Conservation (phyloP, 495 filamentous ascomycete genomes). For the Achaetomiella virescens region DNA sequence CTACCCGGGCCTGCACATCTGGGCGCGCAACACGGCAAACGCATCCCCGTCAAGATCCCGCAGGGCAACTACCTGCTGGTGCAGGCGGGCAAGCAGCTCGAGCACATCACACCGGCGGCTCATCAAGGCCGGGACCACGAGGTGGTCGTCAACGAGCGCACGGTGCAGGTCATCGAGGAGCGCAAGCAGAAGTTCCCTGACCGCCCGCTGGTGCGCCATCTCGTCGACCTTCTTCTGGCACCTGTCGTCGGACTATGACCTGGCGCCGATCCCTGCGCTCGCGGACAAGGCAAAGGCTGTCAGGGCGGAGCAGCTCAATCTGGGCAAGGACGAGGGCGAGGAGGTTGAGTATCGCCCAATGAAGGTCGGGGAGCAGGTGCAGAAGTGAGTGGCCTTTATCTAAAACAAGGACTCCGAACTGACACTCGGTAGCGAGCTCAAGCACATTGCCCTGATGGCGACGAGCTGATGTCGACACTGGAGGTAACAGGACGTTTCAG, state of each 20-base stretch:
- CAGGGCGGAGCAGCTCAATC: conserved; percentile 34
- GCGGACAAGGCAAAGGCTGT: conserved; percentile 32
- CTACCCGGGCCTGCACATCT: conserved; percentile 48
- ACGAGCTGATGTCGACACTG: conserved; percentile 15
- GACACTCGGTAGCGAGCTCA: conserved; percentile 27
- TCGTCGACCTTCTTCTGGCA: conserved; percentile 49
- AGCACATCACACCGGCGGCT: conserved; percentile 49
- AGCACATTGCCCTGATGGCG: conserved; percentile 40
- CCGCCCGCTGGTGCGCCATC: conserved; percentile 41
- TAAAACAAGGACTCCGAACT: background rate
- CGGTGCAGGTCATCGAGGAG: conserved; percentile 31
- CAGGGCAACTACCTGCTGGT: conserved; percentile 43
- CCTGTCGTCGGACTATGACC: conserved; percentile 40
- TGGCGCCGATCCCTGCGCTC: conserved; percentile 37
- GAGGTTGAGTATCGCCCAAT: conserved; percentile 36
- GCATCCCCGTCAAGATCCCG: conserved; percentile 46
- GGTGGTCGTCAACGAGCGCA: conserved; percentile 45
- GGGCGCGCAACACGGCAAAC: conserved; percentile 48
- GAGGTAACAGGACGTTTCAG: no score
- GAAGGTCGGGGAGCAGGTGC: conserved; percentile 46
- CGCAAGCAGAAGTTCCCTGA: conserved; percentile 32
- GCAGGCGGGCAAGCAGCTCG: conserved; percentile 49
- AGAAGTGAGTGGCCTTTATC: conserved; percentile 30
- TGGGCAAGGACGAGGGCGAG: conserved; percentile 43
- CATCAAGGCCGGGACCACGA: conserved; percentile 49